phyloP scores from a whole-genome alignment of 306 rosid genomes.

The Vigna unguiculata region DNA sequence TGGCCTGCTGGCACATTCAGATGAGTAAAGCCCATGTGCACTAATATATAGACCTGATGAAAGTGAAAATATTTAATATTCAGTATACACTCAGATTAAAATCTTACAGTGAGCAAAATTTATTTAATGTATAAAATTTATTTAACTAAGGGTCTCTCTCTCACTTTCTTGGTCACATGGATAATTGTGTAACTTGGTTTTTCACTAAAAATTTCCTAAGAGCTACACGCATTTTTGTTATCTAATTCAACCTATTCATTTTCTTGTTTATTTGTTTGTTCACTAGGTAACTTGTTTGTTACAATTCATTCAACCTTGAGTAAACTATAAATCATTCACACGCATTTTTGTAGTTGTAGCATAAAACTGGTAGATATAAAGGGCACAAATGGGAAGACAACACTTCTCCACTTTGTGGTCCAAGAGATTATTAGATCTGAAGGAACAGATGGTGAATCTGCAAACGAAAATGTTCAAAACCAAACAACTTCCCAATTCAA shows the following conservation, averaged over 20 bases:
- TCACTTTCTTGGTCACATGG: conserved; percentile 84
- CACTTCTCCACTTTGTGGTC: conserved; percentile 97
- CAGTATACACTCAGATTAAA: neutral
- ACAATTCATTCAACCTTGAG: too few relatives aligned
- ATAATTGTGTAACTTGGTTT: conserved; percentile 62
- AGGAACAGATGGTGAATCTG: conserved; percentile 64
- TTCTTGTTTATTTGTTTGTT: neutral
- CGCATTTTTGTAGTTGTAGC: too few relatives aligned
- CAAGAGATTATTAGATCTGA: conserved; percentile 95
- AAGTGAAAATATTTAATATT: neutral
- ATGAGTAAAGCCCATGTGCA: conserved; percentile 3
- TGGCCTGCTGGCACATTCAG: too few relatives aligned
- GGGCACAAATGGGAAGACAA: too few relatives aligned
- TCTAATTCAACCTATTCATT: neutral
- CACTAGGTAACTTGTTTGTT: too few relatives aligned
- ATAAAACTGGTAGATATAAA: conserved; percentile 93
- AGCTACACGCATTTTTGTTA: neutral
- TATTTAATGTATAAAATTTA: too few relatives aligned
- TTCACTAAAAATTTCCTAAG: conserved; percentile 8
- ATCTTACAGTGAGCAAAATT: neutral
- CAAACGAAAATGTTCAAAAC: conserved; percentile 57
- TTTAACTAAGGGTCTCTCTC: conserved; percentile 73
- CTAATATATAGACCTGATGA: conserved; percentile 24
- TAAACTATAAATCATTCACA: too few relatives aligned
- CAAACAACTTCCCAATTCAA: conserved; percentile 52